Evolutionary conservation across 257 asterid species (phyloP).

Genomic region (Solanum chmielewskii): DNA sequence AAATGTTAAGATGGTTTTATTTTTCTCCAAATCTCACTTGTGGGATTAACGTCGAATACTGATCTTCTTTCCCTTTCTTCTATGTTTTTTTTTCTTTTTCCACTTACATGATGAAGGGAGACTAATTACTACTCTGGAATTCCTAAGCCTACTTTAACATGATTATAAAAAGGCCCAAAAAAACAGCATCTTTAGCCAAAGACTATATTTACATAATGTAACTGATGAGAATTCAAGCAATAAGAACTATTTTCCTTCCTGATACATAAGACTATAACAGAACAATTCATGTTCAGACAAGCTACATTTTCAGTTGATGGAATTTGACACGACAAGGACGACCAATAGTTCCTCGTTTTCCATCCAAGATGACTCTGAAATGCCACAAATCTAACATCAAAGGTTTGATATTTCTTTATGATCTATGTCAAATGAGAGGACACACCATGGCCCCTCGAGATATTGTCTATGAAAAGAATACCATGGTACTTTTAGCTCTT

Average conservation of each 20-base stretch:
- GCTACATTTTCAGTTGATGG: background rate
- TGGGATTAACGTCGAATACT: background rate
- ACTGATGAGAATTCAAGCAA: background rate
- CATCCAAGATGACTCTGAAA: background rate
- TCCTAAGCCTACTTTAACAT: background rate
- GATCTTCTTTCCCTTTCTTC: background rate
- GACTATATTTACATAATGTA: background rate
- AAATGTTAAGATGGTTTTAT: background rate
- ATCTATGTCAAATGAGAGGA: background rate
- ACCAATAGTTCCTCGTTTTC: background rate
- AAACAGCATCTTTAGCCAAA: background rate
- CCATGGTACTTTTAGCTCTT: background rate
- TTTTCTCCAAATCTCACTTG: background rate
- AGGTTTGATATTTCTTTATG: background rate
- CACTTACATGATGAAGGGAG: background rate
- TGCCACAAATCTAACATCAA: background rate
- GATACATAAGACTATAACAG: background rate
- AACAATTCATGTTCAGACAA: background rate
- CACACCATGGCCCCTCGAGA: background rate
- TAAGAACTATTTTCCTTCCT: background rate
- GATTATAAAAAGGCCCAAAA: background rate
- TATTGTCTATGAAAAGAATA: background rate
- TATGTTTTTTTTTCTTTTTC: background rate
- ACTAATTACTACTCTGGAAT: background rate
- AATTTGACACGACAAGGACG: background rate